A percentile compares a stretch with the other conserved stretches of the same genome.
phyloP scores from a whole-genome alignment of 2,329 filamentous ascomycete species.

The Paraconiothyrium sp. region DNA sequence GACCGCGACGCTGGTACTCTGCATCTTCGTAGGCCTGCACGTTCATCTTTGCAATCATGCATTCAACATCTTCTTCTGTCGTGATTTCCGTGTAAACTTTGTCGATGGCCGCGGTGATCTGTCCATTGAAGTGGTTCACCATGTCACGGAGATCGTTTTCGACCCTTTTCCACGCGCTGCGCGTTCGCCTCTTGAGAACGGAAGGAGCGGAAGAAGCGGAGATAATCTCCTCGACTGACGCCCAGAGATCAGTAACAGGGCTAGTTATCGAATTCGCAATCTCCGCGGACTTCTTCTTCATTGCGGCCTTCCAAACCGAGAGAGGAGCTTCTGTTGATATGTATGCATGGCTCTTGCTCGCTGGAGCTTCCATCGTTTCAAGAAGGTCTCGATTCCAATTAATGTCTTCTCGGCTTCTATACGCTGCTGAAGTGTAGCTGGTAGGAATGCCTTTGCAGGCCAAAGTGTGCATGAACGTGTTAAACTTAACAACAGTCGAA shows the following conservation, averaged over 20 bases:
- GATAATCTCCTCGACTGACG: not conserved
- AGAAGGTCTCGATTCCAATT: constrained; percentile 4
- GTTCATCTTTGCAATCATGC: constrained; percentile 13
- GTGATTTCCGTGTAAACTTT: constrained; percentile 2
- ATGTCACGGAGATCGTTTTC: not conserved
- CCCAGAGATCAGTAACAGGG: not conserved
- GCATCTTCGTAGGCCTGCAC: not conserved
- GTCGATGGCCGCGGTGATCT: not conserved
- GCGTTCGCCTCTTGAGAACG: not conserved
- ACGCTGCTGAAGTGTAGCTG: not conserved
- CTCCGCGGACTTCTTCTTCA: not conserved
- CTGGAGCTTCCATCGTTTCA: not conserved
- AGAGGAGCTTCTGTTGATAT: not conserved
- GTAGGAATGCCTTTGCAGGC: not conserved
- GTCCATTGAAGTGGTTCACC: not conserved
- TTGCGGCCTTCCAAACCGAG: not conserved
- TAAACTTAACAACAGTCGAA: not conserved
- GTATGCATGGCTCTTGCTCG: not conserved
- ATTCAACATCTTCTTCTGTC: constrained; percentile 14
- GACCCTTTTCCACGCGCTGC: not conserved
- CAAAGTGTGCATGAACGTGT: not conserved
- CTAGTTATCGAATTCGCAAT: not conserved
- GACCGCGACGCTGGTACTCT: not conserved
- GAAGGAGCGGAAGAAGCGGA: too few relatives aligned
- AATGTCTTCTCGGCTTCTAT: not conserved